Evolutionary conservation across 305 asterid genomes (phyloP).

Genomic region (Solanum hybrid): DNA sequence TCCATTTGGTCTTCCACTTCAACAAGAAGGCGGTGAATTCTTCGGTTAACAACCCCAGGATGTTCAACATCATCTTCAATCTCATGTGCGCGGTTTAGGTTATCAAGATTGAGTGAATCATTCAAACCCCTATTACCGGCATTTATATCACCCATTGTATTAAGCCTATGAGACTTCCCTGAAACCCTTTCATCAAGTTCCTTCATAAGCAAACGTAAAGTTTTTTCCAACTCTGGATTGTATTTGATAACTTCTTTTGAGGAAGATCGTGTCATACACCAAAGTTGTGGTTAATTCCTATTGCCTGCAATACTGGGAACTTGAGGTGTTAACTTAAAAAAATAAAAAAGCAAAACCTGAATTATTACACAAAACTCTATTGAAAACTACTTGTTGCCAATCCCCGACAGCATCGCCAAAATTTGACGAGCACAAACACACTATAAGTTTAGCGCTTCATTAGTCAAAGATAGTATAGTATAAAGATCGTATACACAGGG

Average conservation of each 20-base stretch:
- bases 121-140: background rate
- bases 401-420: background rate
- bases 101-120: background rate
- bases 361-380: background rate
- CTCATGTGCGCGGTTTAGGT: background rate
- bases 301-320: background rate
- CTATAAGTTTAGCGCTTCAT: no score
- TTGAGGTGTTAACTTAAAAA: background rate
- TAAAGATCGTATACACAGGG: no score
- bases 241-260: no score
- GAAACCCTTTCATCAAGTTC: no score
- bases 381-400: background rate
- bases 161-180: no score
- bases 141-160: background rate
- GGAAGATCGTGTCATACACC: background rate
- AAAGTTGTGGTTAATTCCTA: background rate
- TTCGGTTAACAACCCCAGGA: background rate
- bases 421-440: no score
- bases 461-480: no score
- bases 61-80: background rate
- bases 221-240: background rate
- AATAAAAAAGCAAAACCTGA: background rate
- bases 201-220: background rate
- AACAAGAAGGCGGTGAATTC: background rate
- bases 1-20: background rate